Evolutionary conservation across 2,329 filamentous ascomycete genomes (phyloP).

Genomic region (Calonectria fujianensis): DNA sequence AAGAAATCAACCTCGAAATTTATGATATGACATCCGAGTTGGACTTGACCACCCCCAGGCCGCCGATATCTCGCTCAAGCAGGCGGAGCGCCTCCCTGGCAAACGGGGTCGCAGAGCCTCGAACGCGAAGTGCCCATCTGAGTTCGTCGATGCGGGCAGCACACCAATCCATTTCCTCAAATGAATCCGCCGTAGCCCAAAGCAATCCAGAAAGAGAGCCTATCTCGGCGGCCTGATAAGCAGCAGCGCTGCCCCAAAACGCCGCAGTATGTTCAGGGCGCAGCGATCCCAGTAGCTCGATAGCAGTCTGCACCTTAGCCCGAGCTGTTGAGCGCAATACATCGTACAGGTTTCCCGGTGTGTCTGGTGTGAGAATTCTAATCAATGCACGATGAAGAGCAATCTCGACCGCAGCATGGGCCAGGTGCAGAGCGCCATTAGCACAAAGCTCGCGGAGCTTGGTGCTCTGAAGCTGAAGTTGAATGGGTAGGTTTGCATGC

Average conservation of each 20-base stretch:
- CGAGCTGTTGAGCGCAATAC: conserved; percentile 62
- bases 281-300: conserved; percentile 63
- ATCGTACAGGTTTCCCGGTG: conserved; percentile 55
- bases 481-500: conserved; percentile 67
- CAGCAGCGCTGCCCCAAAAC: conserved; percentile 67
- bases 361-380: conserved; percentile 62
- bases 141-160: conserved; percentile 63
- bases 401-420: conserved; percentile 71
- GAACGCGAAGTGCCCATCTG: conserved; percentile 64
- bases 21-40: conserved; percentile 43
- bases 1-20: conserved; percentile 12
- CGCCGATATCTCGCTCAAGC: conserved; percentile 60
- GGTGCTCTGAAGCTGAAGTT: conserved; percentile 66
- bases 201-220: conserved; percentile 64
- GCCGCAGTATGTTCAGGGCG: conserved; percentile 67
- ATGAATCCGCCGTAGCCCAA: conserved; percentile 62
- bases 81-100: conserved; percentile 63
- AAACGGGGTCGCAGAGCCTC: conserved; percentile 62
- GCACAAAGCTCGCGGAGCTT: conserved; percentile 64
- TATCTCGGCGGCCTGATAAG: conserved; percentile 65
- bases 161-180: conserved; percentile 63
- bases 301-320: conserved; percentile 62
- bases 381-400: conserved; percentile 70
- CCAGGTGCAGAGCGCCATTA: conserved; percentile 68
- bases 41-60: conserved; percentile 53